These are phyloP conservation scores for Pyrus communis DNA, from an alignment of 306 rosid species.

Conservation along the genomic window DNA sequence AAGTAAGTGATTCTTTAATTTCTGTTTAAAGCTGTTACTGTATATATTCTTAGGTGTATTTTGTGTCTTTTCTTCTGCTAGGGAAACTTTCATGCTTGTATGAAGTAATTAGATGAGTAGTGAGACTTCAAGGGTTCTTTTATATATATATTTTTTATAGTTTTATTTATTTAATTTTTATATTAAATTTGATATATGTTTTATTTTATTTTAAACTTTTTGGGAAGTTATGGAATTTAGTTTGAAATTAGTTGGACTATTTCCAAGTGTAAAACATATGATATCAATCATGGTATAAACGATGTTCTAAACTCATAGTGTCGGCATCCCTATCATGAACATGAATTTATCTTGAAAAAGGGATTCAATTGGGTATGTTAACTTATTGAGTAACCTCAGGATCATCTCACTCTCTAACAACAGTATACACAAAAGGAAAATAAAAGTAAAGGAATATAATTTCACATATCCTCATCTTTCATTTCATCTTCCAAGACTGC, in stretches of 20 bases:
- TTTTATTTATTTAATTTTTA: too few species aligned
- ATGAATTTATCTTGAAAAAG: background rate
- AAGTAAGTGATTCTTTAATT: constrained; percentile 37
- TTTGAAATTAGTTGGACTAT: background rate
- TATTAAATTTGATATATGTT: too few species aligned
- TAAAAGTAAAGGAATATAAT: background rate
- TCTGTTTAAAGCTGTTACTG: background rate
- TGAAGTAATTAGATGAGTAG: background rate
- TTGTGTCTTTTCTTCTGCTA: background rate
- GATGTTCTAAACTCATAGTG: background rate
- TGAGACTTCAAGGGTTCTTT: background rate
- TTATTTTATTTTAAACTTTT: background rate
- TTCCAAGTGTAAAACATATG: background rate
- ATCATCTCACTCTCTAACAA: background rate
- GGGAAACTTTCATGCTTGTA: background rate
- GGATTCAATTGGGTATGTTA: background rate
- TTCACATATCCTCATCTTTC: background rate
- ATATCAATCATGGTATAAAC: background rate
- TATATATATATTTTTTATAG: background rate
- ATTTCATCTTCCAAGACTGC: background rate
- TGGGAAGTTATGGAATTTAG: background rate
- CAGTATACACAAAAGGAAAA: background rate
- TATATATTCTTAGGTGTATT: background rate
- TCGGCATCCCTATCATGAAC: background rate
- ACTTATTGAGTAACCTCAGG: background rate